phyloP scores from a whole-genome alignment of 441 rosid genomes.

The Gossypium gossypioides region DNA sequence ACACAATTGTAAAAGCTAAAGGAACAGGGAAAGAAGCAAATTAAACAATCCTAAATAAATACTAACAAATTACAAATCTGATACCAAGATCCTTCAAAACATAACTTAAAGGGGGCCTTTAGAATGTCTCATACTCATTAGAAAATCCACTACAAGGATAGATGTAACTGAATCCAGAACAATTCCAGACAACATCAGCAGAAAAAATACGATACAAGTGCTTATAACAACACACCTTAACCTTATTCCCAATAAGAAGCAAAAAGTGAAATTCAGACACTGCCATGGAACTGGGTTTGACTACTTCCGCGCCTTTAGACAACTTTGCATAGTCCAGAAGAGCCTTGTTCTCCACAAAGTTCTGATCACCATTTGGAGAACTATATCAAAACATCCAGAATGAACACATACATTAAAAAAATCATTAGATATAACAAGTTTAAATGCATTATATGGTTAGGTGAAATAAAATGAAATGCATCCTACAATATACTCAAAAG shows the following conservation, averaged over 20 bases:
- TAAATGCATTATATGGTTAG: constrained; percentile 1
- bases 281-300: constrained; percentile 83
- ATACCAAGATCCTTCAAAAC: constrained; percentile 4
- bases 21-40: neutral
- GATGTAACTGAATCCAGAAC: constrained; percentile 4
- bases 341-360: constrained; percentile 79
- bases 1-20: constrained; percentile 7
- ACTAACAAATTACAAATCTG: neutral
- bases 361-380: constrained; percentile 77
- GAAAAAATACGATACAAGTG: constrained; percentile 13
- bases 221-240: constrained; percentile 63
- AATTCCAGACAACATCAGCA: constrained; percentile 1
- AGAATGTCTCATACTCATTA: neutral
- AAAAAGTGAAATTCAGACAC: constrained; percentile 94
- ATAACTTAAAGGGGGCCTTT: neutral
- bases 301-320: constrained; percentile 58
- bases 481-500: constrained; percentile 5
- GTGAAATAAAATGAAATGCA: neutral
- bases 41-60: neutral
- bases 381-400: constrained; percentile 30
- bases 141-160: neutral
- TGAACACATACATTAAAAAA: neutral
- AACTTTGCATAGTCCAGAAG: constrained; percentile 75
- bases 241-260: constrained; percentile 89
- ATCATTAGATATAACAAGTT: neutral